Base-by-base conservation (phyloP, 495 filamentous ascomycete species). In the Immersiella caudata region DNA sequence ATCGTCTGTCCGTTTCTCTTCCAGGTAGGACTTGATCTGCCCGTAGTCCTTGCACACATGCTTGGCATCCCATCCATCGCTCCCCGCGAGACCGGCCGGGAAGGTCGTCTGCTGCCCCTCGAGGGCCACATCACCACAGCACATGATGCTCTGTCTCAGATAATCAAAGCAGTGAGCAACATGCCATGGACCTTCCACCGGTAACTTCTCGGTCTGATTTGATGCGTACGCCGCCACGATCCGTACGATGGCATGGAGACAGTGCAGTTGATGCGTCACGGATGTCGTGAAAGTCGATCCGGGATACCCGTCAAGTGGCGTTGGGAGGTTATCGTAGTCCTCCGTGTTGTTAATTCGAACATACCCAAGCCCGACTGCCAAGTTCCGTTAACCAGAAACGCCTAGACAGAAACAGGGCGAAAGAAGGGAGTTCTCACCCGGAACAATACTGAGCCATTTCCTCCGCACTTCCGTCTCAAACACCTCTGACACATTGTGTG, bases 181-280 rank as follows among this genome's bases (percentile, higher is more conserved):
- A 25, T 83, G 82, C 80, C 79, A 82, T 3, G 78, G 70, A 33
- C 77, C 76, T 57, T 81, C 78, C 21, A 68, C 52, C 1, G 78
- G 79, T 56, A 79, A 46, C 61, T 49, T 67, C 46, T 65, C 46
- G 58, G 64, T 55, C 35, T 72, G 16, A 68, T 79, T 76, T 11
- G 75, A 76, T 1, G 70, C 73, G 8, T 78, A 68, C 0, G 76
- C 78, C 3, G 79, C 79, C 27, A 81, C 76, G 2, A 74, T 71
- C 25, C 72, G 67, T 8, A 77, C 76, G 60, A 84, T 79, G 29
- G 80, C 72, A 65, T 79, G 74, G 67, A 84, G 68, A 67, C 82
- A 84, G 69, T 84, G 82, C 5, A 84, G 72, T 60, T 84, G 82
- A 64, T 84, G 80, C 18, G 82, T 84, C 67, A 82, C 78, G 16